phyloP scores from a whole-genome alignment of 148 eudicot species.

The Rhododendron williamsianum region DNA sequence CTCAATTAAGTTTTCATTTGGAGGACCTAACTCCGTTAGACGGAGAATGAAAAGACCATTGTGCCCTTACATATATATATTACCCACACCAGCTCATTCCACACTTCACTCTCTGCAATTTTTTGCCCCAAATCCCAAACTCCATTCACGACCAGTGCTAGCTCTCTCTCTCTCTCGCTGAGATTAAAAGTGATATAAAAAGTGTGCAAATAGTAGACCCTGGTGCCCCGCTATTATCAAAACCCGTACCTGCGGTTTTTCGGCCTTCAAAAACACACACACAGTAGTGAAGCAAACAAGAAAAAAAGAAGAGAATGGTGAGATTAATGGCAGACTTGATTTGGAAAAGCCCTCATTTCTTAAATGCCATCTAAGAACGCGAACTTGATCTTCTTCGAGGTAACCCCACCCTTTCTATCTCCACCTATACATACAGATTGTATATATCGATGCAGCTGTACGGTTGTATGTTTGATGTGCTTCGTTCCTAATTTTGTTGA shows the following conservation, averaged over 20 bases:
- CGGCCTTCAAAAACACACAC: neutral
- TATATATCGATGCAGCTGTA: neutral
- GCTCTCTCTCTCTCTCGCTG: too few species aligned
- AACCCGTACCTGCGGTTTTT: neutral
- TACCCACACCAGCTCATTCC: too few species aligned
- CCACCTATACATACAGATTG: neutral
- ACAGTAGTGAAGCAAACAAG: neutral
- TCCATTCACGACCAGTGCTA: too few species aligned
- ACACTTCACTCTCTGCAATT: too few species aligned
- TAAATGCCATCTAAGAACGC: slow-evolving; percentile 85
- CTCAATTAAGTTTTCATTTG: too few species aligned
- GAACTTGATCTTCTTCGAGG: slow-evolving; percentile 93
- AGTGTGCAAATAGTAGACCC: too few species aligned
- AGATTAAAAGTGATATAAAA: too few species aligned
- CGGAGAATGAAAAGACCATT: too few species aligned
- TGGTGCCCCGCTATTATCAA: neutral
- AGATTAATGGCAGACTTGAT: slow-evolving; percentile 79
- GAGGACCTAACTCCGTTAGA: too few species aligned
- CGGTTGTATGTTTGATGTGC: neutral
- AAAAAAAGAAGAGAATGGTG: slow-evolving; percentile 42
- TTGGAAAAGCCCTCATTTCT: slow-evolving; percentile 98
- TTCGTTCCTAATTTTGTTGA: neutral
- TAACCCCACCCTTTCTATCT: slow-evolving; percentile 1
- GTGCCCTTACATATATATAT: too few species aligned
- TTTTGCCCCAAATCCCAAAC: too few species aligned